Percentiles rank a stretch among this genome's conserved stretches.
Evolutionary conservation across 768 basidiomycete species (phyloP).

Genomic region (Podaxis pistillaris): DNA sequence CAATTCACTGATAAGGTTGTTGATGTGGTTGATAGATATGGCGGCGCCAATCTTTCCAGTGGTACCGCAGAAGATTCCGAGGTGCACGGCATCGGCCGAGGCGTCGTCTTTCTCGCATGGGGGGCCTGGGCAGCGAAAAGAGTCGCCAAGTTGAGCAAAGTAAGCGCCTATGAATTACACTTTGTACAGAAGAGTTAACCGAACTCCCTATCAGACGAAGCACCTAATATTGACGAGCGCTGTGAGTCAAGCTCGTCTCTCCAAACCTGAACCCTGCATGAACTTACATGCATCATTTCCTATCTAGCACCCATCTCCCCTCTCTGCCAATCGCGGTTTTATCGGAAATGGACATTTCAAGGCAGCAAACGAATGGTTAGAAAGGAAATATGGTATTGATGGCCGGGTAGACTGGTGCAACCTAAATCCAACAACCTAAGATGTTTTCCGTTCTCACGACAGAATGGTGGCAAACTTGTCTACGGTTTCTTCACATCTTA

Average conservation of each 20-base stretch:
- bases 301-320: conserved; percentile 79
- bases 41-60: conserved; percentile 62
- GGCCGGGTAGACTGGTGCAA: conserved; percentile 73
- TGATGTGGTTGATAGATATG: conserved; percentile 72
- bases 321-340: conserved; percentile 78
- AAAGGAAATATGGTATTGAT: conserved; percentile 69
- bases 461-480: conserved; percentile 3
- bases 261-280: not conserved
- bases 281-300: conserved; percentile 10
- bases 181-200: not conserved
- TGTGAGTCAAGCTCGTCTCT: conserved; percentile 41
- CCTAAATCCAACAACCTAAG: conserved; percentile 4
- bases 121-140: conserved; percentile 85
- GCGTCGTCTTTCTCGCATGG: conserved; percentile 85
- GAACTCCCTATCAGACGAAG: conserved; percentile 51
- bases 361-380: conserved; percentile 85
- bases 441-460: conserved; percentile 1
- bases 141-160: conserved; percentile 74
- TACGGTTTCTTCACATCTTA: not conserved
- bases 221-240: conserved; percentile 78
- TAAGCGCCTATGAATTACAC: conserved; percentile 25
- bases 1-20: conserved; percentile 81
- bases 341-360: conserved; percentile 88
- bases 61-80: conserved; percentile 16
- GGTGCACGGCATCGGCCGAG: conserved; percentile 57